Evolutionary conservation across 305 asterid species (phyloP).

Genomic region (Euphrasia arctica): DNA sequence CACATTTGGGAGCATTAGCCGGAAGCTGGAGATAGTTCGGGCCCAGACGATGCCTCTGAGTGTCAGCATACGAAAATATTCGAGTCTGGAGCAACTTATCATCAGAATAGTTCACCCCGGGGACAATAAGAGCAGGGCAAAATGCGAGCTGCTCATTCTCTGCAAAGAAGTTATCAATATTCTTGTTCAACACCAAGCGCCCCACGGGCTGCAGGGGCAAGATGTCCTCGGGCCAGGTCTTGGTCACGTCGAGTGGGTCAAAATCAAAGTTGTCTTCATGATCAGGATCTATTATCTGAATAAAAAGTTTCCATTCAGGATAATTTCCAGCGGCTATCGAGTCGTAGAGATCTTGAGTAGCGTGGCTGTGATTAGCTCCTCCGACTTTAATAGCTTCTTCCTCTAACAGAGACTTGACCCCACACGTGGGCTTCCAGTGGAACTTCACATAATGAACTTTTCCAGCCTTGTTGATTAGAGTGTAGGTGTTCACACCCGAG

Average conservation of each 20-base stretch:
- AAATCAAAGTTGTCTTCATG: conserved; percentile 80
- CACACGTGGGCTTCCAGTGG: conserved; percentile 98
- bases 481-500: conserved; percentile 79
- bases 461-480: conserved; percentile 79
- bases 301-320: conserved; percentile 95
- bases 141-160: conserved; percentile 95
- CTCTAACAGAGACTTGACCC: conserved; percentile 77
- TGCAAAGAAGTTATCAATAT: conserved; percentile 86
- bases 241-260: conserved; percentile 87
- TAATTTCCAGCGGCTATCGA: conserved; percentile 83
- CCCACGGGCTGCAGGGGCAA: conserved; percentile 95
- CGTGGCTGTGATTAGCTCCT: conserved; percentile 92
- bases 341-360: conserved; percentile 87
- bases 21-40: conserved; percentile 95
- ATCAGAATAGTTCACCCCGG: conserved; percentile 77
- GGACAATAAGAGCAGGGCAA: conserved; percentile 78
- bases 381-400: conserved; percentile 77
- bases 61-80: conserved; percentile 74
- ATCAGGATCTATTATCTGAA: conserved; percentile 82
- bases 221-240: conserved; percentile 92
- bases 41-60: conserved; percentile 96
- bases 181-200: conserved; percentile 81
- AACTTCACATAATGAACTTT: conserved; percentile 80
- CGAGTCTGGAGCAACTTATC: conserved; percentile 87
- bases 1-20: conserved; percentile 86